Evolutionary conservation across 371 early-diverging fungal genomes (phyloP), one percentile per base, ranked within the genome.

Genomic region (Mortierella sp.): DNA sequence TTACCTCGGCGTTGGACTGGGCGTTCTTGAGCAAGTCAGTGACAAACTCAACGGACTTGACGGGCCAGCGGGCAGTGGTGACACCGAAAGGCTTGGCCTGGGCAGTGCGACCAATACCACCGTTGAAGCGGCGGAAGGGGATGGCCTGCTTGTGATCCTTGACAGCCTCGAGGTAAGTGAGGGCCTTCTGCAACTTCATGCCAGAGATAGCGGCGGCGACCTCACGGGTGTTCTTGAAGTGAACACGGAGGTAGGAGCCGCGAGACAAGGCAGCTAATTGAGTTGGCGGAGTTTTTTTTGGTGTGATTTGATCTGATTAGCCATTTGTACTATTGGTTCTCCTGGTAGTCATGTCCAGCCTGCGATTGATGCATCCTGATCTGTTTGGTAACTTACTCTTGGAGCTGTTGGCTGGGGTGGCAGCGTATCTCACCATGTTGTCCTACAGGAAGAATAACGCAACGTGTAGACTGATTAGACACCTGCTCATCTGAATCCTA

Each of bases 21-120:
- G 98, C 96, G 91, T 99, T 99, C 93, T 97, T 95, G 85, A 99
- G 91, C 68, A 99, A 91, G 73, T 94, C 95, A 75, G 94, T 87
- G 62, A 99, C 87, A 85, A 96, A 97, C 92, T 96, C 93, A 89
- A 92, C 94, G 81, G 93, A 93, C 96, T 99, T 99, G 85, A 89
- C 94, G 89, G 99, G 99, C 99, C 99, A 99, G 89, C 99, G 97
- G 84, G 95, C 99, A 89, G 95, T 95, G 78, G 98, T 93, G 71
- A 93, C 91, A 77, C 93, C 93, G 90, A 95, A 97, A 70, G 92
- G 94, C 92, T 97, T 98, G 83, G 97, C 99, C 91, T 99, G 99
- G 62, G 97, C 94, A 76, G 96, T 95, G 78, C 99, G 97, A 81
- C 99, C 99, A 77, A 97, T 94, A 90, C 99, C 99, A 76, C 99